Evolutionary conservation across 176 grass and related monocot genomes (phyloP).

Genomic region (Raddia distichophylla): DNA sequence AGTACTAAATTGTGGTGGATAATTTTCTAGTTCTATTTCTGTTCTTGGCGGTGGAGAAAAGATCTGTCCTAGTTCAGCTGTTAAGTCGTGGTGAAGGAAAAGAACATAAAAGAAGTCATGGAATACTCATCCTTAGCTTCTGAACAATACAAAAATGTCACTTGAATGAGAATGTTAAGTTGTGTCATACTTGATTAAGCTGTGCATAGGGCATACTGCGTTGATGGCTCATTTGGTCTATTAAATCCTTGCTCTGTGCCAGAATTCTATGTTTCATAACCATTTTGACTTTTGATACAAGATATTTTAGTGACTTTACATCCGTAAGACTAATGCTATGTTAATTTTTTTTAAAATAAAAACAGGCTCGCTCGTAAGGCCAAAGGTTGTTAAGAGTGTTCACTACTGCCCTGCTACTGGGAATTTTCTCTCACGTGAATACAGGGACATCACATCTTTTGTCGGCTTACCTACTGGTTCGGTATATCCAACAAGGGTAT

Average conservation of each 20-base stretch:
- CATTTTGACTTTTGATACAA: neutral
- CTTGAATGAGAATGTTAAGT: neutral
- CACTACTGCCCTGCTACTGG: constrained; percentile 83
- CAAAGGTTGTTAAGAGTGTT: constrained; percentile 97
- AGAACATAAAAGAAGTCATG: neutral
- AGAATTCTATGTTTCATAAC: neutral
- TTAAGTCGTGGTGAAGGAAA: neutral
- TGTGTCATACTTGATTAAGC: neutral
- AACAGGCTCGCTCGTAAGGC: constrained; percentile 82
- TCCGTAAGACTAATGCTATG: constrained; percentile 9
- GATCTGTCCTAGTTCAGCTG: neutral
- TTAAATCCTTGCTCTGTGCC: neutral
- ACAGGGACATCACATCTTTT: constrained; percentile 91
- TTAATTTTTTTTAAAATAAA: constrained; percentile 14
- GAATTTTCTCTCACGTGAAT: constrained; percentile 70
- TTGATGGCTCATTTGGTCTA: neutral
- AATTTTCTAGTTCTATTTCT: neutral
- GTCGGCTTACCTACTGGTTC: constrained; percentile 93
- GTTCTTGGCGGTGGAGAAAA: neutral
- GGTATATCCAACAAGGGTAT: constrained; percentile 98
- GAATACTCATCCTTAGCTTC: neutral
- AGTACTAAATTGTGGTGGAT: neutral
- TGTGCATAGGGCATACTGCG: neutral
- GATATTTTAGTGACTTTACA: neutral
- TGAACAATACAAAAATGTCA: neutral